Percentiles rank a stretch among this genome's conserved stretches.
phyloP scores from a whole-genome alignment of 306 rosid genomes.

The Aeschynomene evenia region DNA sequence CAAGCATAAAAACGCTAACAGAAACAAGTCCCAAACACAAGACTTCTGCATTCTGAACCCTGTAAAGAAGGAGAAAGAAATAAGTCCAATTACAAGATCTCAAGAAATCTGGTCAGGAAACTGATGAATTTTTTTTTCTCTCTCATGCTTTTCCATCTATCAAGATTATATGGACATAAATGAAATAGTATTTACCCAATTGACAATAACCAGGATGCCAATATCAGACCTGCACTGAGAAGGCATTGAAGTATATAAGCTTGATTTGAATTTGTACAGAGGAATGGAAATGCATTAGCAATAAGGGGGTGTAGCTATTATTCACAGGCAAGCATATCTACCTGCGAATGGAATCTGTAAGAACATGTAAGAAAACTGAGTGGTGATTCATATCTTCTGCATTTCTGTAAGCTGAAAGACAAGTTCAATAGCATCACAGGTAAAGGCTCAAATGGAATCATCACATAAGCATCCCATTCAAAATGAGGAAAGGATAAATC shows the following conservation, averaged over 20 bases:
- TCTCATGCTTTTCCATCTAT: not conserved
- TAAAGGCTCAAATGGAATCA: constrained; percentile 22
- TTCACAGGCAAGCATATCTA: constrained; percentile 35
- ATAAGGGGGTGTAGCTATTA: constrained; percentile 1
- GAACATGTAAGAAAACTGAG: constrained; percentile 86
- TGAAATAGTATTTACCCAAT: constrained; percentile 61
- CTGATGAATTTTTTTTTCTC: not conserved
- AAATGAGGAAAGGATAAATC: constrained; percentile 15
- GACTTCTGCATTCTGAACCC: constrained; percentile 98
- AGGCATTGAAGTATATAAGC: constrained; percentile 42
- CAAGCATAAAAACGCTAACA: constrained; percentile 80
- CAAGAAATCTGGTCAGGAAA: constrained; percentile 21
- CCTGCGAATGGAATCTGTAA: constrained; percentile 99
- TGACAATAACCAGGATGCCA: constrained; percentile 97
- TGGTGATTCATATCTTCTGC: constrained; percentile 99
- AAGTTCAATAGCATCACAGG: constrained; percentile 3
- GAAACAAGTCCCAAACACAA: constrained; percentile 95
- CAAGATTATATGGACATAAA: constrained; percentile 7
- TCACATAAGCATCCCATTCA: not conserved
- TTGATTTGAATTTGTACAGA: constrained; percentile 34
- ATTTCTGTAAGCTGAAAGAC: constrained; percentile 77
- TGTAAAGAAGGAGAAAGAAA: constrained; percentile 38
- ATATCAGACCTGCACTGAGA: constrained; percentile 96
- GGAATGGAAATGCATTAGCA: constrained; percentile 22
- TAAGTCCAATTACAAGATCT: constrained; percentile 9